Evolutionary conservation across 352 stramenopile species (phyloP), one percentile per base, ranked within the genome.

Genomic region (Aphanomyces stellatus): DNA sequence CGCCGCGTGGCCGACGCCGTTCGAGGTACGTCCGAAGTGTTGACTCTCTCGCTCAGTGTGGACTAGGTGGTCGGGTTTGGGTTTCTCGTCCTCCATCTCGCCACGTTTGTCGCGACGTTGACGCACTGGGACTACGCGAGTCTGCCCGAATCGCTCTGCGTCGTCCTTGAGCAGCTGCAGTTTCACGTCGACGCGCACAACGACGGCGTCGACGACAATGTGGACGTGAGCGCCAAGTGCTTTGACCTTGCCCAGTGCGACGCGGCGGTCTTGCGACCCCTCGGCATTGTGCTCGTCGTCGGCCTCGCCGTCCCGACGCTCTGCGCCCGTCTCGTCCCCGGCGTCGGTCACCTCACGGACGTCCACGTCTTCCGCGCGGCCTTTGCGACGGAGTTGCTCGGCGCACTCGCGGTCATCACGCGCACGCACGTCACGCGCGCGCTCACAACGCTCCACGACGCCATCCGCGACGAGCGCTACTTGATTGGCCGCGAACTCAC

Each of bases 381-480:
- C 5, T 49, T 73, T 66, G 25, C 40, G 33, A 74, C 64, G 40
- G 72, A 88, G 19, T 72, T 79, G 22, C 68, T 70, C 2, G 68
- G 72, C 1, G 69, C 75, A 10, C 57, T 77, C 43, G 48, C 88
- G 11, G 40, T 82, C 34, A 67, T 72, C 13, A 82, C 72, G n/a
- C 79, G 84, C 62, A 73, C 74, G 34, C 60, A 78, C 34, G 73
- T 92, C 42, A 71, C 60, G 7, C 73, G 69, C 24, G 93, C 85
- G 87, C 62, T 91, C 13, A 72, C 77, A 5, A 82, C 83, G 13
- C 71, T 95, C n/a, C 82, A 81, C 57, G 87, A 95, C 69, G 87
- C 83, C 67, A 90, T 93, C 43, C 85, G 85, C 27, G 92, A 95
- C 70, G 87, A 95, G 62, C 85, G 85, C 37, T 95, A 93, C 74